Percentiles rank a stretch among this genome's conserved stretches.
These are phyloP conservation scores for Hymenoscyphus repandus DNA, from an alignment of 2,329 filamentous ascomycete genomes.

Conservation along the genomic window DNA sequence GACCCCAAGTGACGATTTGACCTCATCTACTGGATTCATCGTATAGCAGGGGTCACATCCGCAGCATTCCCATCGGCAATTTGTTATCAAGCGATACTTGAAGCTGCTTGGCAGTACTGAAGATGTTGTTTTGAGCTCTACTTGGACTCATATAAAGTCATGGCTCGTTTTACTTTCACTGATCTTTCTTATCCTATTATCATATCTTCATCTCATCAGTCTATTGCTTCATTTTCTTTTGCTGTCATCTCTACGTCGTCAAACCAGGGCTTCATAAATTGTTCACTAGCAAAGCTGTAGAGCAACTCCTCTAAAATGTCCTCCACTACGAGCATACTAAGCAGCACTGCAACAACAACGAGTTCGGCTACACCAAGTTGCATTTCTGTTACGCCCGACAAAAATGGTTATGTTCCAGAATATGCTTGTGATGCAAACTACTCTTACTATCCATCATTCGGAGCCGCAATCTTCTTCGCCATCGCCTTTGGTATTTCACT, in stretches of 20 bases:
- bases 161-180: neutral
- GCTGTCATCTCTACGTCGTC: neutral
- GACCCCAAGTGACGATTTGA: too few relatives aligned
- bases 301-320: constrained; percentile 11
- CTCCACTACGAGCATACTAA: constrained; percentile 13
- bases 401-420: constrained; percentile 34
- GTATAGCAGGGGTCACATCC: neutral
- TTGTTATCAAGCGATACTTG: neutral
- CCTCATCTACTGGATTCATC: neutral
- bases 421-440: constrained; percentile 34
- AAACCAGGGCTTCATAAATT: too few relatives aligned
- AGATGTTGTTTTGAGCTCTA: neutral
- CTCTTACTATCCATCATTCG: constrained; percentile 35
- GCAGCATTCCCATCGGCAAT: neutral
- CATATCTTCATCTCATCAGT: neutral
- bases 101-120: neutral
- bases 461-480: constrained; percentile 33
- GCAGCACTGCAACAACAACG: constrained; percentile 12
- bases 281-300: too few relatives aligned
- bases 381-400: constrained; percentile 31
- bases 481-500: constrained; percentile 33
- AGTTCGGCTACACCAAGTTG: constrained; percentile 18
- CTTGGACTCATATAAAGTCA: neutral
- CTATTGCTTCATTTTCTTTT: neutral
- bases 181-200: neutral